Percentiles rank a stretch among this genome's conserved stretches.
phyloP scores from a whole-genome alignment of 805 yeast species.

The Millerozyma miso region DNA sequence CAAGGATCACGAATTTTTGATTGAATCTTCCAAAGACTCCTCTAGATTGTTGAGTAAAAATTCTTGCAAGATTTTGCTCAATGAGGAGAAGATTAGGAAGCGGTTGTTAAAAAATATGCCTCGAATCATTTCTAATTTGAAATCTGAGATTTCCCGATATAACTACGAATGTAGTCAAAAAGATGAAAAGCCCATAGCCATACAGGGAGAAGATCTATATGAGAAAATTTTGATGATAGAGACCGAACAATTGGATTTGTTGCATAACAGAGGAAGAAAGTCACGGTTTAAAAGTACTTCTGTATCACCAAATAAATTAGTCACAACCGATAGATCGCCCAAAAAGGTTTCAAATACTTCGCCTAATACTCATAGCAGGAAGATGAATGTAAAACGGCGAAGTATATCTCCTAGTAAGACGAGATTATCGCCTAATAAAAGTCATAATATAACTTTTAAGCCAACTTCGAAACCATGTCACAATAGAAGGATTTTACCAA shows the following conservation, averaged over 20 bases:
- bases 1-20: constrained; percentile 58
- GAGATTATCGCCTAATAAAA: constrained; percentile 3
- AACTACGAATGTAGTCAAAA: constrained; percentile 28
- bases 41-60: constrained; percentile 71
- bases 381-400: constrained; percentile 5
- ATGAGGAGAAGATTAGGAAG: constrained; percentile 76
- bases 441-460: constrained; percentile 3
- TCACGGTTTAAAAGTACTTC: constrained; percentile 1
- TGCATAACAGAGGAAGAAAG: constrained; percentile 2
- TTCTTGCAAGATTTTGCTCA: constrained; percentile 70
- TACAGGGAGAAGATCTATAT: constrained; percentile 48
- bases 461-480: constrained; percentile 1
- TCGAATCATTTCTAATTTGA: constrained; percentile 48
- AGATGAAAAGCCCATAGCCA: constrained; percentile 21
- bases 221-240: constrained; percentile 34
- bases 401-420: background rate
- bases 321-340: constrained; percentile 9
- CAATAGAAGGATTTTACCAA: background rate
- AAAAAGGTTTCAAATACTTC: constrained; percentile 2
- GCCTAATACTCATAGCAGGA: constrained; percentile 1
- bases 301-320: constrained; percentile 2
- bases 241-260: constrained; percentile 10
- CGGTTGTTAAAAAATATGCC: constrained; percentile 69
- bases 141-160: constrained; percentile 43
- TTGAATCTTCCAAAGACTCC: constrained; percentile 72